Base-by-base conservation (phyloP, 2,329 filamentous ascomycete species). In the Diaporthe amygdali region DNA sequence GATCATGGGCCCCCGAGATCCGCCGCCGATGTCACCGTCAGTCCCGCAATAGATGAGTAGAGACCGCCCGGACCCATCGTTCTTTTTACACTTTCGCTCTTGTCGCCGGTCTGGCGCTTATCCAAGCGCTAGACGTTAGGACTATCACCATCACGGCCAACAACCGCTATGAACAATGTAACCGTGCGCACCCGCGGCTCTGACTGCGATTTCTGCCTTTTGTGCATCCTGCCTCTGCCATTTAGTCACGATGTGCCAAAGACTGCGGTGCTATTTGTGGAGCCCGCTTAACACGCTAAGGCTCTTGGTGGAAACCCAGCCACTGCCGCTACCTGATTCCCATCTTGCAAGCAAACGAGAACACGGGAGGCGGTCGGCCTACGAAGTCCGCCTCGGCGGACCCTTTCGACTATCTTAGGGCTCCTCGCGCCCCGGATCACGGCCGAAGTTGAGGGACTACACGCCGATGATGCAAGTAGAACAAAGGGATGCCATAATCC, bases 61-160 rank as follows among this genome's bases (percentile, higher is more conserved):
- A 49, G 22, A 49, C 47, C 49, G 15, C 30, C 7, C 46, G 4
- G 37, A 22, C 25, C 64, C 66, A 34, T 46, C 27, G 6, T 68
- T n/a, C 20, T 67, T 66, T 56, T 68, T 68, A 68, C 47, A 68
- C 66, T 68, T 68, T 47, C 22, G 6, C 44, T 30, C 8, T 22
- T 27, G 2, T 22, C 30, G 7, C 37, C 27, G 30, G 30, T 22
- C 44, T 37, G 27, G 59, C 59, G 59, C 59, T 64, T 63, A 49
- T 37, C 12, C 9, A 64, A 14, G 59, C 59, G 59, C 59, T 64
- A 64, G 49, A 10, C 25, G 12, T 2, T 49, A 14, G n/a, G 20
- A 37, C 7, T 20, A 64, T 49, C 59, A 22, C 20, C 46, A 22
- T 12, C 30, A n/a, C 17, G 15, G 49, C 49, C 27, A 15, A 52